Evolutionary conservation across 2,329 filamentous ascomycete genomes (phyloP), one percentile per base, ranked within the genome.

Genomic region (Plenodomus biglobosus): DNA sequence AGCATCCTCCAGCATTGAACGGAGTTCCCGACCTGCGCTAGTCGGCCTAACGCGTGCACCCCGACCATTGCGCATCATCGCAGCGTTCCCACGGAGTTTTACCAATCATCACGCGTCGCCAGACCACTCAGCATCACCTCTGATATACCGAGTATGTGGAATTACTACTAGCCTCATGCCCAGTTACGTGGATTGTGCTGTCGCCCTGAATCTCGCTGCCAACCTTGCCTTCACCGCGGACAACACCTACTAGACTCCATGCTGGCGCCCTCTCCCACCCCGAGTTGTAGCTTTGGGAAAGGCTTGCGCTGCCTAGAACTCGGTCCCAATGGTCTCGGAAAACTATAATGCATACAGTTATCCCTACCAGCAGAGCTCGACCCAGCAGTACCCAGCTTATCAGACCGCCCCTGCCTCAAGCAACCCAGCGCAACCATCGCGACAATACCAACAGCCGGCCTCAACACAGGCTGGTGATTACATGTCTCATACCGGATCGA

Each of bases 321-420:
- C 38, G n/a, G 34, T 6, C 40, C 30, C 15, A 8, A 71, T 71
- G 66, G 41, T 62, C 2, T 56, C 61, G 3, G 65, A 61, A 41
- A 59, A 62, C 20, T 62, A 68, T 48, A 58, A 56, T n/a, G 41
- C 48, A 5, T 65, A 68, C 44, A 62, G 53, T 11, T 64, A 66
- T 42, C 46, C 52, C 16, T 61, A 65, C 48, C 65, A 64, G 34
- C 67, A 66, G 38, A 64, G 47, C 44, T 57, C 64, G n/a, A 53
- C 62, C 11, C 64, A 62, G 37, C 58, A 62, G 32, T 66, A 70
- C 45, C 46, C 64, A 0, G 48, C 55, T 13, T 62, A 66, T 34
- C 60, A 65, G 42, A 62, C 64, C 8, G 56, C 60, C 30, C 55
- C 63, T 6, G 41, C 59, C 13, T 48, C 65, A 38, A 68, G 61